Evolutionary conservation across 139 green algal genomes (phyloP), one percentile per base, ranked within the genome.

Genomic region (Zygnema cylindricum): DNA sequence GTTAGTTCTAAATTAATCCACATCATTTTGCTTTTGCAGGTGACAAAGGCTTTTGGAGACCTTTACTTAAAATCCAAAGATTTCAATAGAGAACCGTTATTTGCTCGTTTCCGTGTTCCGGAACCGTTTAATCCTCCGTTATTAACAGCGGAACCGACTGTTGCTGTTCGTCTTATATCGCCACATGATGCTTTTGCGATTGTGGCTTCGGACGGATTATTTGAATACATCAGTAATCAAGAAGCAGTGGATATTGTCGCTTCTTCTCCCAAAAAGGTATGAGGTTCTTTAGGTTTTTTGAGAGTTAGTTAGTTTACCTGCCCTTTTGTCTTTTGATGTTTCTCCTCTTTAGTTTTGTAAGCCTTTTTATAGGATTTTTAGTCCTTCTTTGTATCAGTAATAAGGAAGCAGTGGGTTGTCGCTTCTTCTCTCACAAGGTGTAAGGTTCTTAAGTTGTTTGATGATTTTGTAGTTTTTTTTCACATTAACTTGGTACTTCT

Each of bases 141-240:
- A 0, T 35, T 91, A 2, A 88, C 84, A 1, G 69, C 55, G 0
- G 55, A 91, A 32, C 87, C 87, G 42, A 42, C 84, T 40, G 55
- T 91, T 23, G 40, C 55, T 0, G 82, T 91, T 69, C 87, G 57
- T 36, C 84, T 55, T 71, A 78, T 91, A 30, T 54, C 84, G 36
- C 82, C 82, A 25, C 35, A 94, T 32, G 95, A 98, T 89, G 81
- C 91, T 42, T 97, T 97, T 86, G 91, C 98, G 1, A 94, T 98
- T 22, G 88, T 98, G 33, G 96, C 96, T 32, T 95, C 89, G n/a
- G 96, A 98, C 42, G 96, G 96, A 38, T 95, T 99, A 38, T 99
- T 96, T 95, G 96, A 98, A 91, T 98, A 98, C 86, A 96, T 99
- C 73, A 93, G 76, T 43, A 96, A 93, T 90, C 93, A 98, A 92